Evolutionary conservation across 257 asterid genomes (phyloP), one percentile per base, ranked within the genome.

Genomic region (Osmanthus fragrans): DNA sequence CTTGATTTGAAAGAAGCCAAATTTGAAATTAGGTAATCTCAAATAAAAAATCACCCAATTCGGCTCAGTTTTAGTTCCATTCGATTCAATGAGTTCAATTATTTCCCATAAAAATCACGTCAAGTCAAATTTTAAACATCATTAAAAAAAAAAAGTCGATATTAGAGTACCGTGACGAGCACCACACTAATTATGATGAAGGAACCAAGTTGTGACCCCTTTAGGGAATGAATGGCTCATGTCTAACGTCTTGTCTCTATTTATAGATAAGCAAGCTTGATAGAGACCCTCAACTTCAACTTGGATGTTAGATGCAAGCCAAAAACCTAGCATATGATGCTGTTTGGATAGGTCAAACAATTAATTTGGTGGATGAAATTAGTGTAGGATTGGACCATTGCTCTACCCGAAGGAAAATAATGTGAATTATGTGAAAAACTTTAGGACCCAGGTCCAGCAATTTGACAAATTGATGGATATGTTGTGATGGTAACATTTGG

Each of bases 201-300:
- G 81, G 75, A 54, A 79, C 33, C 18, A 10, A 33, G 45, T 45
- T 71, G 76, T 68, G 86, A 73, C 73, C 49, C 34, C 29, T 76
- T 76, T 67, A 13, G 42, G 74, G 65, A 70, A 84, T 80, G 79
- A 76, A 77, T 84, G 90, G 88, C 3, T 77, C 73, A 75, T 45
- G 37, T 76, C 68, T 75, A 74, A 19, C 80, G 74, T 60, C 71
- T 54, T 81, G 87, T 85, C 85, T 68, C 80, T 10, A 73, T 73
- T 15, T 67, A 72, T 63, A 64, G 66, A 29, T 19, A 63, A 63
- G 21, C 60, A 54, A 33, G 13, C 72, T 76, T 73, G 81, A 79
- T 56, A 85, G 71, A 58, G 83, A 82, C 78, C 32, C 64, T 39
- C 11, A 72, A n/a, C 18, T 51, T 63, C 69, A 63, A 63, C 36